phyloP scores from a whole-genome alignment of 306 rosid genomes.

The Crotalaria pallida region DNA sequence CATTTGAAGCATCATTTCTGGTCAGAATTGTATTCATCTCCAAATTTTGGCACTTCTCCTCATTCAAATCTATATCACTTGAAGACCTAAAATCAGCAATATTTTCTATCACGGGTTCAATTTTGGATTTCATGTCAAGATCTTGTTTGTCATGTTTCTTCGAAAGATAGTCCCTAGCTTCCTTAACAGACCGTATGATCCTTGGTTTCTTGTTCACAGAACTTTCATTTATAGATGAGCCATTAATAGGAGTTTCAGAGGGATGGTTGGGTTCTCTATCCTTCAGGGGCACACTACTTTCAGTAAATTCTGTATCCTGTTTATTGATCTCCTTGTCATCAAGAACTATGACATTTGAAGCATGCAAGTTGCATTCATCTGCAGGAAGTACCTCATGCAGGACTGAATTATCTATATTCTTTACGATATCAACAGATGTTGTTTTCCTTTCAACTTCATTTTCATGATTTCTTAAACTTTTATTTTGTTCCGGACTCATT shows the following conservation, averaged over 20 bases:
- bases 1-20: constrained; percentile 23
- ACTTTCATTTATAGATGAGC: constrained; percentile 30
- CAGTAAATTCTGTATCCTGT: constrained; percentile 26
- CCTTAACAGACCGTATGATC: constrained; percentile 75
- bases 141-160: constrained; percentile 43
- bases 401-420: constrained; percentile 24
- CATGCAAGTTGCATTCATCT: constrained; percentile 22
- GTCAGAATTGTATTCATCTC: constrained; percentile 13
- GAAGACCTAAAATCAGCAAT: constrained; percentile 27
- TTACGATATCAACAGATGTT: constrained; percentile 10
- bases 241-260: constrained; percentile 23
- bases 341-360: constrained; percentile 30
- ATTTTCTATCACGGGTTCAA: constrained; percentile 26
- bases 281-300: constrained; percentile 16
- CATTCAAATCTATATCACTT: constrained; percentile 26
- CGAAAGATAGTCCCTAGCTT: constrained; percentile 78
- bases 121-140: constrained; percentile 17
- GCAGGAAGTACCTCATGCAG: constrained; percentile 16
- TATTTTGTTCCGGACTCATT: constrained; percentile 21
- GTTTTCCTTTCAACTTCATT: constrained; percentile 29
- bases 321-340: constrained; percentile 20
- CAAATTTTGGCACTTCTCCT: constrained; percentile 16
- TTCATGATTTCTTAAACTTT: constrained; percentile 10
- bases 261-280: constrained; percentile 10
- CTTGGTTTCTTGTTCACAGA: constrained; percentile 39